phyloP scores from a whole-genome alignment of 1,139 yeast species.

The Protomyces lactucae-debilis region DNA sequence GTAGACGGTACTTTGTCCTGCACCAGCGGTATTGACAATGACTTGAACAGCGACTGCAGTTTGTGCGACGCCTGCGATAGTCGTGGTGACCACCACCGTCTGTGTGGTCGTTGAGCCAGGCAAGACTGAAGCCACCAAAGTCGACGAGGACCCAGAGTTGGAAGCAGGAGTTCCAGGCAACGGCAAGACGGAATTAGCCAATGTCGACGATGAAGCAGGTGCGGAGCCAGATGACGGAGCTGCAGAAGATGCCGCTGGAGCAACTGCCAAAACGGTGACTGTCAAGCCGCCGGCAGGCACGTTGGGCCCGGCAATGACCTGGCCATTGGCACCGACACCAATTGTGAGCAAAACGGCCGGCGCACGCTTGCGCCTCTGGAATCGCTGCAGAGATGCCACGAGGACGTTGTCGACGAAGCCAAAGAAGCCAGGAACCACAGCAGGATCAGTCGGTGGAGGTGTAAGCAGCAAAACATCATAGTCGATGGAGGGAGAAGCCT shows the following conservation, averaged over 20 bases:
- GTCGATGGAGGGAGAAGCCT: not conserved
- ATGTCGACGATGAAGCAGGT: not conserved
- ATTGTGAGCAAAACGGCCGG: not conserved
- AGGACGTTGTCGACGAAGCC: not conserved
- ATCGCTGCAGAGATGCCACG: not conserved
- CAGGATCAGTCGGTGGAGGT: not conserved
- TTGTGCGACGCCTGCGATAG: not conserved
- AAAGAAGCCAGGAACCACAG: not conserved
- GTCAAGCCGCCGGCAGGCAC: not conserved
- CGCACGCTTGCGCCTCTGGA: not conserved
- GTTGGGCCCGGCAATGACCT: not conserved
- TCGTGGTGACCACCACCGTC: not conserved
- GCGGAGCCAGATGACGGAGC: not conserved
- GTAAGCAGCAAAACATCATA: not conserved
- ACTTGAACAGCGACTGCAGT: not conserved
- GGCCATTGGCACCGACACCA: not conserved
- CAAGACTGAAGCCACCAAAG: not conserved
- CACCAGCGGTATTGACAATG: not conserved
- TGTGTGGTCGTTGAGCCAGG: not conserved
- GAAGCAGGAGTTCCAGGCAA: not conserved
- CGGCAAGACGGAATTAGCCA: not conserved
- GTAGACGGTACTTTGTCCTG: not conserved
- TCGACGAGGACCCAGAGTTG: not conserved
- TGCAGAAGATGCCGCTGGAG: not conserved
- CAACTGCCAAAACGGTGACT: not conserved